Conservation (phyloP, 2,329 filamentous ascomycete genomes). For the Didymella pomorum region DNA sequence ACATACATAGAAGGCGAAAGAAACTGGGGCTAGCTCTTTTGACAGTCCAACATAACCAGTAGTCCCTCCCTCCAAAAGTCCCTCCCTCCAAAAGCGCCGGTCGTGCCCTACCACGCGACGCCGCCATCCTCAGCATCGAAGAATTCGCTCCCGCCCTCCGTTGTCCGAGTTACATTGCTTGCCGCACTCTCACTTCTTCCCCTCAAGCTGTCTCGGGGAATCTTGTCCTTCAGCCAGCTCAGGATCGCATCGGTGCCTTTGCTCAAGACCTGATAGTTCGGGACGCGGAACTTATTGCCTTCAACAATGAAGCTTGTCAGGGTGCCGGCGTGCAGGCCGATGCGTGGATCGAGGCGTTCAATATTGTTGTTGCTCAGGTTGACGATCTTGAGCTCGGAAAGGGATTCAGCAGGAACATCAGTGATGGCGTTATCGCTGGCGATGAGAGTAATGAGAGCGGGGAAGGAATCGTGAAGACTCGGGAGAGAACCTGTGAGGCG, state of each 20-base stretch:
- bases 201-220: conserved; percentile 57
- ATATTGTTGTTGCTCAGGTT: conserved; percentile 89
- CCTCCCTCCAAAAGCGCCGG: neutral
- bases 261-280: conserved; percentile 81
- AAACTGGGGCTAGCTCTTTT: neutral
- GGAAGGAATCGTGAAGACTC: conserved; percentile 70
- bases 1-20: neutral
- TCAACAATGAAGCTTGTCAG: conserved; percentile 76
- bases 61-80: neutral
- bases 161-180: conserved; percentile 7
- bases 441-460: conserved; percentile 73
- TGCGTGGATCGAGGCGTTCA: conserved; percentile 76
- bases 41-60: neutral
- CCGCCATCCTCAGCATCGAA: conserved; percentile 16
- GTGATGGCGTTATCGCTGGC: conserved; percentile 81
- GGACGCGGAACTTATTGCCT: conserved; percentile 88
- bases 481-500: conserved; percentile 75
- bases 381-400: conserved; percentile 77
- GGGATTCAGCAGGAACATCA: conserved; percentile 74
- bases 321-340: conserved; percentile 76
- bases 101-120: conserved; percentile 9
- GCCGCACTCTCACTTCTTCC: conserved; percentile 2
- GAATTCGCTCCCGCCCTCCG: conserved; percentile 15
- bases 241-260: conserved; percentile 87
- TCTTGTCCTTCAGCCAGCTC: conserved; percentile 79